Percentiles rank a stretch among this genome's conserved stretches.
Conservation (phyloP, 768 basidiomycete genomes). For the Leccinum longicurvipes region DNA sequence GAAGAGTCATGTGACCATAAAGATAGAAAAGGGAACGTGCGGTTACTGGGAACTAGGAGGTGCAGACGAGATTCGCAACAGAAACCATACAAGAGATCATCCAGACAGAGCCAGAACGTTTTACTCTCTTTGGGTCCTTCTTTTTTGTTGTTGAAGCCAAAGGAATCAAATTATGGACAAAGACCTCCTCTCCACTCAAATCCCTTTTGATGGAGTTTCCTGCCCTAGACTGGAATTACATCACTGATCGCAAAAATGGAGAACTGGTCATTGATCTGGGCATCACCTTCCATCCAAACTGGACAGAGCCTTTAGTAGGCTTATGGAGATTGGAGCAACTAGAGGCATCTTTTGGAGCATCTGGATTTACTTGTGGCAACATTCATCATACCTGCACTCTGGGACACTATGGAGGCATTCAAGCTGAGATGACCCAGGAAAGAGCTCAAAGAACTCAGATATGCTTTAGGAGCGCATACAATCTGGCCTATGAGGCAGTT, state of each 20-base stretch:
- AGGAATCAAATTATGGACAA: slow-evolving; percentile 1
- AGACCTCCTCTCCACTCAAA: neutral
- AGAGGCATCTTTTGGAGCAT: neutral
- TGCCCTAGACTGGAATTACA: neutral
- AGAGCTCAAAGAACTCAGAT: neutral
- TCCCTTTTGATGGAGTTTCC: neutral
- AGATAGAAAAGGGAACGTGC: too few species aligned
- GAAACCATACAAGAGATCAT: slow-evolving; percentile 10
- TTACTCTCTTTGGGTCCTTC: neutral
- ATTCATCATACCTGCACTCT: neutral
- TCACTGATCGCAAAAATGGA: neutral
- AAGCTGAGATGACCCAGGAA: neutral
- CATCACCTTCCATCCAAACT: neutral
- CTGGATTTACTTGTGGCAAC: neutral
- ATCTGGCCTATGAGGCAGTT: neutral
- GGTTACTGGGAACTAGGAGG: too few species aligned
- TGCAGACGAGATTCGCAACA: too few species aligned
- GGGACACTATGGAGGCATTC: neutral
- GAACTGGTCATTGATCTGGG: neutral
- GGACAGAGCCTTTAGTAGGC: neutral
- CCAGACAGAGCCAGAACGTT: neutral
- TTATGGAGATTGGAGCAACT: neutral
- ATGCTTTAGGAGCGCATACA: neutral
- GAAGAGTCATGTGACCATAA: too few species aligned
- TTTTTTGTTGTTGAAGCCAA: neutral